Evolutionary conservation across 805 yeast species (phyloP).

Genomic region (Zygoascus ofunaensis): DNA sequence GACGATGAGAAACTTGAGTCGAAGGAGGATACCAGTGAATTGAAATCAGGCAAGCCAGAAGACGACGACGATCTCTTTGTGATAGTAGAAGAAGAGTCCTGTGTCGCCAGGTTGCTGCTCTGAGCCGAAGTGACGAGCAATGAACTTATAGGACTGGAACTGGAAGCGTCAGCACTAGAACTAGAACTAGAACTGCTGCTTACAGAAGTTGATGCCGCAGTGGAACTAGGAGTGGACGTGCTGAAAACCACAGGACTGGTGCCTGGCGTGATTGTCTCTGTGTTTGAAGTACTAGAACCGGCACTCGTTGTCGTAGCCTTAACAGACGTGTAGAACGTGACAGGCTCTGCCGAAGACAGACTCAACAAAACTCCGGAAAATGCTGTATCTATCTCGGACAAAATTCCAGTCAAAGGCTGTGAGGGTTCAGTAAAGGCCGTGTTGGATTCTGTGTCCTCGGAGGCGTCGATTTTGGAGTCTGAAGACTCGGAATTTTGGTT

Average conservation of each 20-base stretch:
- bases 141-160: too few relatives aligned
- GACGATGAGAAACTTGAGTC: neutral
- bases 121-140: too few relatives aligned
- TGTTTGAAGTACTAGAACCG: neutral
- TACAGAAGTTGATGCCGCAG: neutral
- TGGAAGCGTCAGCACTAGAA: neutral
- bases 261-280: neutral
- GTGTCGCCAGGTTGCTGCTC: too few relatives aligned
- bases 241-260: neutral
- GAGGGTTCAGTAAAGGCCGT: neutral
- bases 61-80: neutral
- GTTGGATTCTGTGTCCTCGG: neutral
- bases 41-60: neutral
- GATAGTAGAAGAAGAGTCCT: neutral
- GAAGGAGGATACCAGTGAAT: neutral
- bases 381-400: slow-evolving; percentile 16
- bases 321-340: slow-evolving; percentile 9
- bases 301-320: slow-evolving; percentile 1
- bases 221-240: neutral
- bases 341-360: slow-evolving; percentile 13
- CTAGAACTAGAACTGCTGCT: neutral
- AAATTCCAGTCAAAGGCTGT: slow-evolving; percentile 1
- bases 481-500: neutral
- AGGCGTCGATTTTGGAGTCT: neutral
- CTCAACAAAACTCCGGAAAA: slow-evolving; percentile 14